These are phyloP conservation scores for Fusarium compactum DNA, from an alignment of 2,329 filamentous ascomycete genomes.

Conservation along the genomic window DNA sequence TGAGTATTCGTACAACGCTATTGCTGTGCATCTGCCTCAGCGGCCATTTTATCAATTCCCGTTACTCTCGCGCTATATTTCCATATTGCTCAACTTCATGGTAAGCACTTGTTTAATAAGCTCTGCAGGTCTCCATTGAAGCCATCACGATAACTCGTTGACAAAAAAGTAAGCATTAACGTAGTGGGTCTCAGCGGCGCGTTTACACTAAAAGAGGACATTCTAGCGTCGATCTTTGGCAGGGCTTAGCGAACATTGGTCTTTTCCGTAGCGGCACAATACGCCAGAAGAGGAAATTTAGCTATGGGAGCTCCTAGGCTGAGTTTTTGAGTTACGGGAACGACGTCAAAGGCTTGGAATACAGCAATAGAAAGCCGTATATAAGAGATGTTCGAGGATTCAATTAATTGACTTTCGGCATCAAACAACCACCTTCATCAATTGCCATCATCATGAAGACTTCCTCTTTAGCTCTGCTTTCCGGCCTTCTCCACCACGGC, in stretches of 20 bases:
- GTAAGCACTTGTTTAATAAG: neutral
- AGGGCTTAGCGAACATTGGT: neutral
- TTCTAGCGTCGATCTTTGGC: neutral
- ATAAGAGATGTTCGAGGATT: too few species aligned
- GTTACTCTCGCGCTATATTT: neutral
- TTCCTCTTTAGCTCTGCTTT: neutral
- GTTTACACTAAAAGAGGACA: neutral
- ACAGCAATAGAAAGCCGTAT: too few species aligned
- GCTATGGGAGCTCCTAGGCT: neutral
- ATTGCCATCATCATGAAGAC: neutral
- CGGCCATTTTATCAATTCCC: neutral
- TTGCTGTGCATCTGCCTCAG: neutral
- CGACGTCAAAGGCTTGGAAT: neutral
- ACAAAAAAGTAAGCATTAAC: neutral
- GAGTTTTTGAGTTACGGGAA: neutral
- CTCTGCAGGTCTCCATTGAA: neutral
- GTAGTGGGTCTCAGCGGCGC: neutral
- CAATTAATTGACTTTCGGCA: neutral
- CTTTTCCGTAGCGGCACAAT: neutral
- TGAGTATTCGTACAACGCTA: neutral
- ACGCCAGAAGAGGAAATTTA: neutral
- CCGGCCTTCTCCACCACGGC: neutral
- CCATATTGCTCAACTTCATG: fast-evolving
- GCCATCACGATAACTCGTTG: neutral
- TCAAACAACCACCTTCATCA: neutral